A percentile compares a stretch with the other conserved stretches of the same genome.
These are phyloP conservation scores for Strobilomyces confusus DNA, from an alignment of 768 basidiomycete species.

Conservation along the genomic window DNA sequence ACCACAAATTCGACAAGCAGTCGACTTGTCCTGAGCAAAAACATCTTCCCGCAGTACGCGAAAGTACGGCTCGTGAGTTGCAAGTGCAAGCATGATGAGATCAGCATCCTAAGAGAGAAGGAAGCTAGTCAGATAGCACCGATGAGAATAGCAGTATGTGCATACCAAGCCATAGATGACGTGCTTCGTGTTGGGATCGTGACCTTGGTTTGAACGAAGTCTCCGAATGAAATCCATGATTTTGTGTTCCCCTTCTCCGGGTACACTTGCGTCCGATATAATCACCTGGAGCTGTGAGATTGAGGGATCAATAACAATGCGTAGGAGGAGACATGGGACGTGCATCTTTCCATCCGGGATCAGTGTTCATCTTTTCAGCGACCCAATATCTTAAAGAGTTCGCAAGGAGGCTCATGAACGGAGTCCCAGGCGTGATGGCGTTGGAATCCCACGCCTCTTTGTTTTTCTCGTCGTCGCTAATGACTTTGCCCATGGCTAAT, in stretches of 20 bases:
- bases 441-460: slow-evolving; percentile 96
- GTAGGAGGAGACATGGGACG: slow-evolving; percentile 14
- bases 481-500: slow-evolving; percentile 86
- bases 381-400: slow-evolving; percentile 93
- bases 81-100: slow-evolving; percentile 96
- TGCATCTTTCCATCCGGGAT: slow-evolving; percentile 94
- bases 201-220: slow-evolving; percentile 80
- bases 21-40: slow-evolving; percentile 78
- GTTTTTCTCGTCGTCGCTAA: slow-evolving; percentile 77
- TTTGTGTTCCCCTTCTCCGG: slow-evolving; percentile 99
- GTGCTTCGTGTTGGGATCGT: slow-evolving; percentile 93
- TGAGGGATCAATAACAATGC: not conserved
- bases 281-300: slow-evolving; percentile 78
- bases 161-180: slow-evolving; percentile 96
- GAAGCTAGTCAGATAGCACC: slow-evolving; percentile 7
- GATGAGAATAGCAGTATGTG: not conserved
- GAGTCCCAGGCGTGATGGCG: slow-evolving; percentile 98
- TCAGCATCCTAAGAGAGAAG: slow-evolving; percentile 76
- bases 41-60: slow-evolving; percentile 97
- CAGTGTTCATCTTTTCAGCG: slow-evolving; percentile 88
- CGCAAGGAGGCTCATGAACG: slow-evolving; percentile 95
- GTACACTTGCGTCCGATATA: slow-evolving; percentile 95
- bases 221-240: slow-evolving; percentile 98
- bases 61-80: slow-evolving; percentile 98
- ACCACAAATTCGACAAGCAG: slow-evolving; percentile 88